phyloP scores from a whole-genome alignment of 2,329 filamentous ascomycete species.

The Cordyceps militaris region DNA sequence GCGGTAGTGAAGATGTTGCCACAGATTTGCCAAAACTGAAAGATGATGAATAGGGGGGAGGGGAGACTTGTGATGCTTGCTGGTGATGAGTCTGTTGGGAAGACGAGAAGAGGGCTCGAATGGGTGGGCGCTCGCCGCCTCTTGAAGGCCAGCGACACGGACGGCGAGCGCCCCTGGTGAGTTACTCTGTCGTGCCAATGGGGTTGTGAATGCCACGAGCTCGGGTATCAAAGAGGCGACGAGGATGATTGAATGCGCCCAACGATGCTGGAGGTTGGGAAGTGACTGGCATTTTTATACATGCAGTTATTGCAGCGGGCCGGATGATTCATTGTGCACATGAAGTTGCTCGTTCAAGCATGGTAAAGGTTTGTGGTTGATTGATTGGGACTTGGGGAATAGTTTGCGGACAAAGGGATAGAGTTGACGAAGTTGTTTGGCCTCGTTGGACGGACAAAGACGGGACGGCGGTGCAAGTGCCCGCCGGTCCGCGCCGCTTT shows the following conservation, averaged over 20 bases:
- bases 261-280: not conserved
- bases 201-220: not conserved
- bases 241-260: not conserved
- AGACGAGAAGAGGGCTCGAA: not conserved
- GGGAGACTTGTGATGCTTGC: not conserved
- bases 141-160: not conserved
- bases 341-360: not conserved
- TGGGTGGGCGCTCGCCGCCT: not conserved
- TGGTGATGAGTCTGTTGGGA: not conserved
- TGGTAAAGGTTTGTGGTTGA: not conserved
- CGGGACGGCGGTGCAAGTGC: not conserved
- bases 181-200: not conserved
- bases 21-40: too few relatives aligned
- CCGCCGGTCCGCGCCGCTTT: not conserved
- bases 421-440: too few relatives aligned
- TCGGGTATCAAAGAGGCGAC: not conserved
- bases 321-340: not conserved
- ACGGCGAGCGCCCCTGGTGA: not conserved
- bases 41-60: too few relatives aligned
- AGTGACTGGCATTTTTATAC: not conserved
- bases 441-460: too few relatives aligned
- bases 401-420: not conserved
- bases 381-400: not conserved
- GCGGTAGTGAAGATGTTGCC: too few relatives aligned
- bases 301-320: not conserved